Evolutionary conservation across 352 stramenopile genomes (phyloP).

Genomic region (Pseudoperonospora humuli): DNA sequence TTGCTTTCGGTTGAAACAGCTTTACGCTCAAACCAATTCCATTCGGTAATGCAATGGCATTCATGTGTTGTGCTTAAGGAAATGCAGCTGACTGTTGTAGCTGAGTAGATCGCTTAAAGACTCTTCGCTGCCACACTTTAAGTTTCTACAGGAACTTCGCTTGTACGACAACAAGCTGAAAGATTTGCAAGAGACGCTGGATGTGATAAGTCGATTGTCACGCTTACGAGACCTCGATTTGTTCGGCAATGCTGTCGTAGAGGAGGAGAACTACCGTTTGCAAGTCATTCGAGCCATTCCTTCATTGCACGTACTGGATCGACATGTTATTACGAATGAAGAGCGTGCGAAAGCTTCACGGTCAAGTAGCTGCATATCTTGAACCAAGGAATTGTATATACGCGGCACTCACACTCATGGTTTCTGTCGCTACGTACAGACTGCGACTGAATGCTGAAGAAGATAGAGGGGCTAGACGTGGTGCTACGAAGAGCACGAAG

Average conservation of each 20-base stretch:
- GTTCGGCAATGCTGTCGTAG: slow-evolving; percentile 69
- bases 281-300: slow-evolving; percentile 71
- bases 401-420: background rate
- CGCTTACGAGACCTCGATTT: slow-evolving; percentile 75
- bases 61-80: slow-evolving; percentile 1
- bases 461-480: slow-evolving; percentile 4
- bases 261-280: slow-evolving; percentile 82
- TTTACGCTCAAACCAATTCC: slow-evolving; percentile 85
- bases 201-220: slow-evolving; percentile 41
- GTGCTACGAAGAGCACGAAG: slow-evolving; percentile 18
- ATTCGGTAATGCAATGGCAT: slow-evolving; percentile 28
- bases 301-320: slow-evolving; percentile 69
- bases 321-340: slow-evolving; percentile 68
- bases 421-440: slow-evolving; percentile 2
- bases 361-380: slow-evolving; percentile 3
- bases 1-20: slow-evolving; percentile 84
- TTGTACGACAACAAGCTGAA: slow-evolving; percentile 78
- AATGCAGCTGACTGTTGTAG: background rate
- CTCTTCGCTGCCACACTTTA: slow-evolving; percentile 55
- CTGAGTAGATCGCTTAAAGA: slow-evolving; percentile 32
- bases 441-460: slow-evolving; percentile 13
- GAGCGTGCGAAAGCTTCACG: slow-evolving; percentile 40
- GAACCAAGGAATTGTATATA: background rate
- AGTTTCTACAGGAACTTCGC: slow-evolving; percentile 71
- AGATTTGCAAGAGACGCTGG: slow-evolving; percentile 51